Conservation (phyloP, 495 filamentous ascomycete species). For the Podospora sp. region DNA sequence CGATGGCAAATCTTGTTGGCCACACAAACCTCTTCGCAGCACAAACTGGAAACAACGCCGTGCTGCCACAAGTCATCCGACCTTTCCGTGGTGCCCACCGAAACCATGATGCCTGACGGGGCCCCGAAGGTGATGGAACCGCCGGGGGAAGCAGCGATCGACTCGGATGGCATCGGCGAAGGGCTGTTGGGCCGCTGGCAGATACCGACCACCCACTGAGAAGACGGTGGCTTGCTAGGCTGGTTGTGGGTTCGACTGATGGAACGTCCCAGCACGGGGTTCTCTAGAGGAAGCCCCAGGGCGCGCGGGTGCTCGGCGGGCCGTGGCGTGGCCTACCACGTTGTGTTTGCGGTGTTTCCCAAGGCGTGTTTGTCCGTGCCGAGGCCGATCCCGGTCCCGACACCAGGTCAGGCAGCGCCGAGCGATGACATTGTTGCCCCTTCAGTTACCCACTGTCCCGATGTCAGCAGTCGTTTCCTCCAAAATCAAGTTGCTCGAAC, state of each 20-base stretch:
- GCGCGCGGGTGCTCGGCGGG: neutral
- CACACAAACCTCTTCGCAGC: neutral
- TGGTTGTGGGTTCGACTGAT: slow-evolving; percentile 5
- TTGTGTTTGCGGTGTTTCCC: slow-evolving; percentile 4
- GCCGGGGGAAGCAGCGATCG: neutral
- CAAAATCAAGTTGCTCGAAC: neutral
- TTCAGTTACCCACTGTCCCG: neutral
- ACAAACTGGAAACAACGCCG: neutral
- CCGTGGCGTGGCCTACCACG: slow-evolving; percentile 9
- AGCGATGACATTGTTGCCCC: neutral
- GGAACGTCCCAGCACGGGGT: slow-evolving; percentile 3
- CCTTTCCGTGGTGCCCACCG: neutral
- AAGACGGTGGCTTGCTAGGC: neutral
- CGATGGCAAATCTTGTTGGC: neutral
- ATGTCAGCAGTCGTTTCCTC: neutral
- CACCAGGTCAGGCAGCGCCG: neutral
- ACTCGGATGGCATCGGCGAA: neutral
- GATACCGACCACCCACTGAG: neutral
- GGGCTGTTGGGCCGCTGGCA: neutral
- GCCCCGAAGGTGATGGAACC: neutral
- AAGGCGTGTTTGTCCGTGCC: neutral
- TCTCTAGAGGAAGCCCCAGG: neutral
- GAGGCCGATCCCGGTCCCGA: neutral
- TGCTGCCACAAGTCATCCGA: neutral
- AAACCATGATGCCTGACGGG: neutral